Evolutionary conservation across 2,329 filamentous ascomycete genomes (phyloP).

Genomic region (Verticillium nonalfalfae): DNA sequence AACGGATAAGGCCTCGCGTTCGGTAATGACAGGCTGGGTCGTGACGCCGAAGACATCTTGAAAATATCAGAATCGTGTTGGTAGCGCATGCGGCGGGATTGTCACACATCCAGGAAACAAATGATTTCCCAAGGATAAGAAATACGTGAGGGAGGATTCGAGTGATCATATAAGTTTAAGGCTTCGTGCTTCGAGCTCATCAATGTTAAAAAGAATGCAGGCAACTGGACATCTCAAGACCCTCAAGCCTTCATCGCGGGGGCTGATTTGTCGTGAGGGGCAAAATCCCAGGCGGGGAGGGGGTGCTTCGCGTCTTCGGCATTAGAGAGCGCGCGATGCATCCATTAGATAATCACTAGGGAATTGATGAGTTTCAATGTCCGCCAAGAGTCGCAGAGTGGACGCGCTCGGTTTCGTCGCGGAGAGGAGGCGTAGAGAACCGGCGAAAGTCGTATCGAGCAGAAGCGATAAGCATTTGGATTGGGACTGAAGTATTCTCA

Average conservation of each 20-base stretch:
- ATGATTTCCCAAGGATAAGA: too few relatives aligned
- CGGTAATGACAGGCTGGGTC: not conserved
- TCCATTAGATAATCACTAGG: not conserved
- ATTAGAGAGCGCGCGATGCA: not conserved
- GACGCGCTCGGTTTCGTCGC: not conserved
- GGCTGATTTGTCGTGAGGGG: not conserved
- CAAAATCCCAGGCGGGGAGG: not conserved
- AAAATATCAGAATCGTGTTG: not conserved
- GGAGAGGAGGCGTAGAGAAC: not conserved
- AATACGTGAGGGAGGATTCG: not conserved
- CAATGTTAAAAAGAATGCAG: not conserved
- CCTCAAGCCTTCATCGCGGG: not conserved
- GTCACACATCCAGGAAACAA: too few relatives aligned
- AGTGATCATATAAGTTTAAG: not conserved
- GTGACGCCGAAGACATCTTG: not conserved
- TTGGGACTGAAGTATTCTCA: too few relatives aligned
- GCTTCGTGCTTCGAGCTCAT: not conserved
- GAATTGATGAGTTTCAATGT: not conserved
- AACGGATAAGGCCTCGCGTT: constrained; percentile 19
- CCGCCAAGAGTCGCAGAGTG: not conserved
- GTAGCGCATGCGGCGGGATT: too few relatives aligned
- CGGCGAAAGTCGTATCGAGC: not conserved
- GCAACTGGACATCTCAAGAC: not conserved
- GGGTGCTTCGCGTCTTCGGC: not conserved
- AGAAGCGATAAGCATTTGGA: not conserved